phyloP scores from a whole-genome alignment of 2,329 filamentous ascomycete species.

The Cladosporium sp. region DNA sequence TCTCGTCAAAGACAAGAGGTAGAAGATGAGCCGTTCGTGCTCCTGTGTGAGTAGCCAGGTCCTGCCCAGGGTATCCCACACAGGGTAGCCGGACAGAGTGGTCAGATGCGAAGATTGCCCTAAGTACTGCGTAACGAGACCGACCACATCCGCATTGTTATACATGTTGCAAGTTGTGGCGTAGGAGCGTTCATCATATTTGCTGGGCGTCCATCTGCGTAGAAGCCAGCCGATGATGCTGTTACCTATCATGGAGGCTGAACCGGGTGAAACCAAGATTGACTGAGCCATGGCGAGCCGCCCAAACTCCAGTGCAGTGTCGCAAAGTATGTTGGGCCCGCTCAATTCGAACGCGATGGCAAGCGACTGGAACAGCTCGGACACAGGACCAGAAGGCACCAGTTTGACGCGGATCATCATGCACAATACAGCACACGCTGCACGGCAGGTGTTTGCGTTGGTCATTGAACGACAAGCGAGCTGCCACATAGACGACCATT shows the following conservation, averaged over 20 bases:
- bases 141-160: constrained; percentile 65
- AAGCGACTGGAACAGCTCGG: constrained; percentile 70
- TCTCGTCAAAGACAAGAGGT: constrained; percentile 46
- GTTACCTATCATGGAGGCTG: constrained; percentile 66
- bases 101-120: constrained; percentile 47
- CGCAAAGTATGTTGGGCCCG: constrained; percentile 75
- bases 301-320: constrained; percentile 76
- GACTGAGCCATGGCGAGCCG: constrained; percentile 65
- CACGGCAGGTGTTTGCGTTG: constrained; percentile 69
- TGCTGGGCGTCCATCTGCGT: constrained; percentile 73
- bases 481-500: constrained; percentile 77
- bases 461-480: constrained; percentile 69
- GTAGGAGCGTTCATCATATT: constrained; percentile 62
- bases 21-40: constrained; percentile 47
- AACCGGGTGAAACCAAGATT: constrained; percentile 67
- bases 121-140: constrained; percentile 69
- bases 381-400: constrained; percentile 66
- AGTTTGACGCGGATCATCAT: constrained; percentile 66
- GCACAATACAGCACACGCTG: constrained; percentile 72
- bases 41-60: constrained; percentile 44
- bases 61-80: constrained; percentile 45
- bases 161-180: constrained; percentile 65
- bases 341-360: constrained; percentile 76
- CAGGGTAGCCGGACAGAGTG: constrained; percentile 29
- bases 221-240: constrained; percentile 80